phyloP scores from a whole-genome alignment of 2,329 filamentous ascomycete genomes.

The Aspergillus calidoustus region DNA sequence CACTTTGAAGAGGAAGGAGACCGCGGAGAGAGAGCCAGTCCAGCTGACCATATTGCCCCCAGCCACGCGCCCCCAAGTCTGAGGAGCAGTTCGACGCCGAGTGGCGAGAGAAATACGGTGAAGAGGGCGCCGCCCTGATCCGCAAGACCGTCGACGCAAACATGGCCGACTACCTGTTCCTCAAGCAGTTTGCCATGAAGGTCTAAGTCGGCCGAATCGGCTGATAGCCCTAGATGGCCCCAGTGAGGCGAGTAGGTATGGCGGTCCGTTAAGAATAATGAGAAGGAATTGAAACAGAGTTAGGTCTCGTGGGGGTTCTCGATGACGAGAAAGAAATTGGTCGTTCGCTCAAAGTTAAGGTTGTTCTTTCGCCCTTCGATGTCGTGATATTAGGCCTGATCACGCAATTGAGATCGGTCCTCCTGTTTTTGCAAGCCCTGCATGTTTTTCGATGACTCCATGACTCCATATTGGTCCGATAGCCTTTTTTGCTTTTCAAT shows the following conservation, averaged over 20 bases:
- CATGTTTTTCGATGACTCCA: background rate
- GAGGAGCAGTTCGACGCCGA: conserved; percentile 63
- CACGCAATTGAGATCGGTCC: conserved; percentile 27
- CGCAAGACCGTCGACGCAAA: conserved; percentile 63
- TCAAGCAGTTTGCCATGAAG: conserved; percentile 69
- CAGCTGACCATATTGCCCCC: conserved; percentile 28
- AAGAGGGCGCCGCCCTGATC: conserved; percentile 63
- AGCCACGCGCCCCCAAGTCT: conserved; percentile 39
- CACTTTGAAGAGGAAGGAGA: background rate
- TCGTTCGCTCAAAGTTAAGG: background rate
- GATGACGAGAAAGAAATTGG: conserved; percentile 16
- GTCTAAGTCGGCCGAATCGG: conserved; percentile 34
- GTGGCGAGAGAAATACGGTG: conserved; percentile 65
- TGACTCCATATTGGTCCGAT: background rate
- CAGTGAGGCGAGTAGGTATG: background rate
- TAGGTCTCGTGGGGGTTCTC: conserved; percentile 3
- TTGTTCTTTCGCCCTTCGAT: conserved; percentile 18
- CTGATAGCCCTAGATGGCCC: background rate
- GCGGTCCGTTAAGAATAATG: too few species aligned
- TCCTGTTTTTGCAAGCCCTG: background rate
- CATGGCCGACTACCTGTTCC: conserved; percentile 65
- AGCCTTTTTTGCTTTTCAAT: conserved; percentile 12
- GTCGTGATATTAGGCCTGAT: conserved; percentile 34
- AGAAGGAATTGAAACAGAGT: background rate
- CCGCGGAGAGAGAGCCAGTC: conserved; percentile 12